phyloP scores from a whole-genome alignment of 805 yeast species.

The Kodamaea hsintzibuensis region DNA sequence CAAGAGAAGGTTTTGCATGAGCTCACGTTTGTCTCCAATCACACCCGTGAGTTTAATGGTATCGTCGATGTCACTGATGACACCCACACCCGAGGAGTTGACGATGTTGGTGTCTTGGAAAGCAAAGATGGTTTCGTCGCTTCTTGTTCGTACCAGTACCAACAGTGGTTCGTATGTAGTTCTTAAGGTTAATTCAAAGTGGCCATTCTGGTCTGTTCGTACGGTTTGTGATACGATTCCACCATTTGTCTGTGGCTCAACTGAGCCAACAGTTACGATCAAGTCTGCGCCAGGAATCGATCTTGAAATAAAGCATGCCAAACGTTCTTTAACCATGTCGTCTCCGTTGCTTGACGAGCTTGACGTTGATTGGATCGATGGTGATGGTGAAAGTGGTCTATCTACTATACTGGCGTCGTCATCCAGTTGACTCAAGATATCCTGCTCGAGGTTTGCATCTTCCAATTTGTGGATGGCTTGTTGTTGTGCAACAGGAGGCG shows the following conservation, averaged over 20 bases:
- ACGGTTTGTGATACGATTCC: constrained; percentile 21
- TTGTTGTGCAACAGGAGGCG: constrained; percentile 9
- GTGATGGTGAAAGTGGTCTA: constrained; percentile 1
- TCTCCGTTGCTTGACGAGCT: constrained; percentile 28
- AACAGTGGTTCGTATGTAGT: constrained; percentile 63
- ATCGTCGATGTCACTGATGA: constrained; percentile 93
- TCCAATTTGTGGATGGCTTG: constrained; percentile 26
- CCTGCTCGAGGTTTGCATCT: constrained; percentile 28
- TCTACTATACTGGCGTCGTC: background rate
- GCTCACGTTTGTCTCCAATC: constrained; percentile 78
- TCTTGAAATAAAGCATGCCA: constrained; percentile 69
- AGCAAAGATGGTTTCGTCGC: constrained; percentile 48
- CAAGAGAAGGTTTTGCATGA: constrained; percentile 76
- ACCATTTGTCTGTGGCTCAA: constrained; percentile 8
- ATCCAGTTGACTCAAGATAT: constrained; percentile 15
- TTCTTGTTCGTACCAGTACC: constrained; percentile 49
- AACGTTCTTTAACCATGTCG: constrained; percentile 58
- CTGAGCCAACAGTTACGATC: constrained; percentile 56
- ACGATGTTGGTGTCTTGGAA: constrained; percentile 48
- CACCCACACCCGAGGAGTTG: constrained; percentile 54
- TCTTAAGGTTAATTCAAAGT: constrained; percentile 53
- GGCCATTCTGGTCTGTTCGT: constrained; percentile 67
- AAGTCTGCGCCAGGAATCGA: constrained; percentile 60
- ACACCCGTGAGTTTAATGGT: constrained; percentile 92
- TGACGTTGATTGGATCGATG: constrained; percentile 9